Percentiles rank a stretch among this genome's conserved stretches.
Conservation (phyloP, 164 flowering plant genomes). For the Warburgia ugandensis region DNA sequence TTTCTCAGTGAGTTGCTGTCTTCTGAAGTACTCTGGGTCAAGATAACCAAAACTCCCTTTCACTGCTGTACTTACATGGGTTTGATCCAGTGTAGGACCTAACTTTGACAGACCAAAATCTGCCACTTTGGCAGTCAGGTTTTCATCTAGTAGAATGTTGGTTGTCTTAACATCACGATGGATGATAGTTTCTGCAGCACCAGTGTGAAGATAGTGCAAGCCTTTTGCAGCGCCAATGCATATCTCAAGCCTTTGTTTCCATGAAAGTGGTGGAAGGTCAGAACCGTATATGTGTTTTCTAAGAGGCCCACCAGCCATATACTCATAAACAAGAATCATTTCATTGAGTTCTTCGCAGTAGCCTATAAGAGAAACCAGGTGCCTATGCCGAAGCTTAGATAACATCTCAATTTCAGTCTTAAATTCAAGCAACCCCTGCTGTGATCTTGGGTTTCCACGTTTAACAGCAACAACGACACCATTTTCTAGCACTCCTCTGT, state of each 20-base stretch:
- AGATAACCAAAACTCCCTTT: slow-evolving; percentile 46
- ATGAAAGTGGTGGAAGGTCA: slow-evolving; percentile 27
- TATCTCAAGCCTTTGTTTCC: slow-evolving; percentile 47
- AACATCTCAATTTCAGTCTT: slow-evolving; percentile 45
- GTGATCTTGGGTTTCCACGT: slow-evolving; percentile 40
- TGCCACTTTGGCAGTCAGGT: slow-evolving; percentile 34
- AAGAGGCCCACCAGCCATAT: slow-evolving; percentile 45
- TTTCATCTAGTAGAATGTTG: slow-evolving; percentile 45
- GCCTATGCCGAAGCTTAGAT: slow-evolving; percentile 43
- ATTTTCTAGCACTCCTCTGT: slow-evolving; percentile 34
- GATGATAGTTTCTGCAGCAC: slow-evolving; percentile 41
- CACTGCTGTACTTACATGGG: slow-evolving; percentile 49
- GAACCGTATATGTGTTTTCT: slow-evolving; percentile 43
- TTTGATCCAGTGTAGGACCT: slow-evolving; percentile 43
- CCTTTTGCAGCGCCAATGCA: slow-evolving; percentile 60
- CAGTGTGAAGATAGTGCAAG: slow-evolving; percentile 48
- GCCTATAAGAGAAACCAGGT: slow-evolving; percentile 48
- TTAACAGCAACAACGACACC: slow-evolving; percentile 41
- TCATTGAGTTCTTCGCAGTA: slow-evolving; percentile 45
- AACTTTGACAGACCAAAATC: slow-evolving; percentile 47
- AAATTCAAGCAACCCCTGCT: slow-evolving; percentile 41
- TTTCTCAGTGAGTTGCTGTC: slow-evolving; percentile 47
- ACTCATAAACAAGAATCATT: slow-evolving; percentile 52
- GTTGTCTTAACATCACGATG: slow-evolving; percentile 51
- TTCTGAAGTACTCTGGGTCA: slow-evolving; percentile 47